phyloP scores from a whole-genome alignment of 345 rosid species.

The Heritiera littoralis region DNA sequence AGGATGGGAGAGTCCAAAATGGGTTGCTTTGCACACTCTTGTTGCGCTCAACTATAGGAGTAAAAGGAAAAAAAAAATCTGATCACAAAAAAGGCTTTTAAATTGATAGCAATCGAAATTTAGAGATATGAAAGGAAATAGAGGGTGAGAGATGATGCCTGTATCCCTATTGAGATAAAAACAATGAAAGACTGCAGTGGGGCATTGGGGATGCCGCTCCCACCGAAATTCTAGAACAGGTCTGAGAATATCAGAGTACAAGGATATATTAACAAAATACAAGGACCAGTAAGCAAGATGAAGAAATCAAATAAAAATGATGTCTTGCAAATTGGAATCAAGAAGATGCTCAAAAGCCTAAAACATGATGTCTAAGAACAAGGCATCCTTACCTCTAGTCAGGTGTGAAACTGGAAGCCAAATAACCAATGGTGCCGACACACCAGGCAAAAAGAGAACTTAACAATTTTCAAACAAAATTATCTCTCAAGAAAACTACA shows the following conservation, averaged over 20 bases:
- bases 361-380: not conserved
- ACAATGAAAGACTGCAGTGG: not conserved
- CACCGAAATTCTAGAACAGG: not conserved
- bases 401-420: not conserved
- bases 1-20: not conserved
- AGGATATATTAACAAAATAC: not conserved
- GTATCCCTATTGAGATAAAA: not conserved
- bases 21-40: too few relatives aligned
- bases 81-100: too few relatives aligned
- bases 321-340: not conserved
- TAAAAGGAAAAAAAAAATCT: too few relatives aligned
- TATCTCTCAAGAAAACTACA: too few relatives aligned
- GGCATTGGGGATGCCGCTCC: not conserved
- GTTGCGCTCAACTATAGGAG: not conserved
- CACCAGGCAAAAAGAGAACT: too few relatives aligned
- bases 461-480: too few relatives aligned
- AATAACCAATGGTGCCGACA: too few relatives aligned
- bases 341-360: not conserved
- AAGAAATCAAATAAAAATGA: not conserved
- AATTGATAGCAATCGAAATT: too few relatives aligned
- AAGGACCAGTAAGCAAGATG: not conserved
- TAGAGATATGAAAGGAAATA: too few relatives aligned
- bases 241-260: too few relatives aligned
- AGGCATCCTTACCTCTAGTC: not conserved
- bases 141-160: too few relatives aligned